phyloP scores from a whole-genome alignment of 2,329 filamentous ascomycete genomes.

The Leptographium flavum region DNA sequence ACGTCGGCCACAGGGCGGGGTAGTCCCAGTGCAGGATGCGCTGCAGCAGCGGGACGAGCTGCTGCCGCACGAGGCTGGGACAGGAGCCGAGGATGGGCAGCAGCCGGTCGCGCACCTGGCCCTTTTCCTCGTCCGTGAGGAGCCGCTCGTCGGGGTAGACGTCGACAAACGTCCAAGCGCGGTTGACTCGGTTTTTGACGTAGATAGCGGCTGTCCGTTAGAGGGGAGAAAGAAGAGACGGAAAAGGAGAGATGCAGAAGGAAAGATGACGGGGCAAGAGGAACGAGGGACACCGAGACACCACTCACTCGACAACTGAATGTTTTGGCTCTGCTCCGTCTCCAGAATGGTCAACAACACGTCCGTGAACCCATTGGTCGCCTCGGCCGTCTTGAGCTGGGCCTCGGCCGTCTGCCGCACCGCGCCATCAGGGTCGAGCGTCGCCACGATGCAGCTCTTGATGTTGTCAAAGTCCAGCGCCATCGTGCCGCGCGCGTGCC shows the following conservation, averaged over 20 bases:
- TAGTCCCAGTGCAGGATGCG: conserved; percentile 95
- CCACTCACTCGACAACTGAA: conserved; percentile 76
- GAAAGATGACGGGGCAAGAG: too few relatives aligned
- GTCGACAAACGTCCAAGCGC: conserved; percentile 73
- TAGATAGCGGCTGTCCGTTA: conserved; percentile 68
- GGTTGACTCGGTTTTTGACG: conserved; percentile 92
- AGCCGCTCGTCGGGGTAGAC: conserved; percentile 57
- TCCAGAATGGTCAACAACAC: conserved; percentile 83
- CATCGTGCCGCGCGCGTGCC: conserved; percentile 34
- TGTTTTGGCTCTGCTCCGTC: conserved; percentile 68
- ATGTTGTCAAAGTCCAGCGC: conserved; percentile 9
- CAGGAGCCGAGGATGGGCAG: conserved; percentile 78
- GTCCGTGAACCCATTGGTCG: conserved; percentile 78
- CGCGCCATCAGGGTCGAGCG: conserved; percentile 9
- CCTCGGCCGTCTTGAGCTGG: conserved; percentile 81
- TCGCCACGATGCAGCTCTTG: conserved; percentile 12
- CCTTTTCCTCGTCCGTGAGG: conserved; percentile 82
- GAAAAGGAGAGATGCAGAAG: conserved; percentile 14
- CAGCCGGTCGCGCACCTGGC: conserved; percentile 71
- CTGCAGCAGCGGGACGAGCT: conserved; percentile 87
- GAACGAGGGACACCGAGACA: too few relatives aligned
- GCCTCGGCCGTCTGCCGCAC: conserved; percentile 63
- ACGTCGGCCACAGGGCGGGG: conserved; percentile 83
- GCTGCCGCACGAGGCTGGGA: conserved; percentile 68
- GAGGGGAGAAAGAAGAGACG: background rate